phyloP scores from a whole-genome alignment of 2,329 filamentous ascomycete genomes.

The Colletotrichum sp. region DNA sequence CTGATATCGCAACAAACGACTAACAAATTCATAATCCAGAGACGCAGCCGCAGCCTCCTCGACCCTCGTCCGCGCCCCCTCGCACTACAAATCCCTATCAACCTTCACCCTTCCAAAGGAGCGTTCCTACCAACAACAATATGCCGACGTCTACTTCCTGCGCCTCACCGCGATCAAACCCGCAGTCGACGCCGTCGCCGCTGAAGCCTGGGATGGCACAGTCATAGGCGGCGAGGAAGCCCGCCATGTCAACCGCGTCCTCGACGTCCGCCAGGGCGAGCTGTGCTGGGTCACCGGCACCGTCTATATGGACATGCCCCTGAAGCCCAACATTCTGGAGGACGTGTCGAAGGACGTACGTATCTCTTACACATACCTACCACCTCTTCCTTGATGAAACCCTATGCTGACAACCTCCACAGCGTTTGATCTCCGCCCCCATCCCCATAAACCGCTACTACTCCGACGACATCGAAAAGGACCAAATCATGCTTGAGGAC shows the following conservation, averaged over 20 bases:
- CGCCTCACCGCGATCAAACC: constrained; percentile 88
- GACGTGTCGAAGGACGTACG: constrained; percentile 90
- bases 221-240: constrained; percentile 79
- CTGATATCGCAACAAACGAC: not conserved
- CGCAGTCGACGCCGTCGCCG: constrained; percentile 75
- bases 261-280: constrained; percentile 94
- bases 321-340: constrained; percentile 95
- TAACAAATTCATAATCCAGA: not conserved
- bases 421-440: constrained; percentile 91
- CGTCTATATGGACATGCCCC: constrained; percentile 94
- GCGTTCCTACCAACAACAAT: constrained; percentile 90
- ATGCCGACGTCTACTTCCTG: constrained; percentile 96
- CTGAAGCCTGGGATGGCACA: constrained; percentile 77
- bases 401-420: not conserved
- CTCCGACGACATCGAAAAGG: constrained; percentile 54
- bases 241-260: constrained; percentile 80
- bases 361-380: constrained; percentile 10
- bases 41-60: not conserved
- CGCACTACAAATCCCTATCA: constrained; percentile 73
- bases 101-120: constrained; percentile 75
- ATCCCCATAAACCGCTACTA: constrained; percentile 79
- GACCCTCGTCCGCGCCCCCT: constrained; percentile 54
- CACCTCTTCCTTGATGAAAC: not conserved
- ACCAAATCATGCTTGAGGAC: constrained; percentile 89
- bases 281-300: constrained; percentile 95